Base-by-base conservation (phyloP, 805 yeast genomes). In the Blastobotrys americana region DNA sequence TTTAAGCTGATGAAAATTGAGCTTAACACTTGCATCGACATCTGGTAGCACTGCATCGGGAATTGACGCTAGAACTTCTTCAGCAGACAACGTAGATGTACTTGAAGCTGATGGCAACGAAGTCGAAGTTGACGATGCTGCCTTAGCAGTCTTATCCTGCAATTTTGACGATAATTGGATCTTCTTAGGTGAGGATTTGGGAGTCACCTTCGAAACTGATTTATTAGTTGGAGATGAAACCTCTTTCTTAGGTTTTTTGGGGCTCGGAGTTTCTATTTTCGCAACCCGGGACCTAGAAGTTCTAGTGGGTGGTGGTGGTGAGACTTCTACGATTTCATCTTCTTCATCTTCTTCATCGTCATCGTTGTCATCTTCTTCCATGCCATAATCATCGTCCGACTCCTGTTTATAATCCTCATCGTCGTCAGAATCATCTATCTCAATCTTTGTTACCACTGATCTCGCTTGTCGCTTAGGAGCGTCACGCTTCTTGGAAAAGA, bases 31-130 rank as follows among this genome's bases (percentile, higher is more conserved):
- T 20, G 73, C 74, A 3, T 74, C 76, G 3, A 53, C 53, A 54
- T 66, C 72, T 5, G 77, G 74, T 6, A 85, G 71, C 39, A 73
- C 82, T 0, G 93, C 89, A 55, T 87, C 88, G 1, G 89, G 84
- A 37, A 89, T 83, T 5, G 70, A 66, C 4, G 74, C 69, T 22
- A 88, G 66, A 2, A 84, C 64, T 2, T 77, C 80, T 21, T 69
- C 73, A 0, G 82, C 85, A 9, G 39, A 36, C 5, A 15, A 9
- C 8, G 28, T 6, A 6, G 41, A 37, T 22, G 19, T 34, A 17
- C 25, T 37, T 9, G 15, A 19, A 9, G 15, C 16, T 8, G 17
- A 15, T 31, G 34, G 34, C 16, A n/a, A n/a, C n/a, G n/a, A n/a
- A n/a, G 34, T 17, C 34, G 34, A 16, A 16, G n/a, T 31, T 3